Evolutionary conservation across 139 green algal genomes (phyloP).

Genomic region (Chlamydomonas applanata): DNA sequence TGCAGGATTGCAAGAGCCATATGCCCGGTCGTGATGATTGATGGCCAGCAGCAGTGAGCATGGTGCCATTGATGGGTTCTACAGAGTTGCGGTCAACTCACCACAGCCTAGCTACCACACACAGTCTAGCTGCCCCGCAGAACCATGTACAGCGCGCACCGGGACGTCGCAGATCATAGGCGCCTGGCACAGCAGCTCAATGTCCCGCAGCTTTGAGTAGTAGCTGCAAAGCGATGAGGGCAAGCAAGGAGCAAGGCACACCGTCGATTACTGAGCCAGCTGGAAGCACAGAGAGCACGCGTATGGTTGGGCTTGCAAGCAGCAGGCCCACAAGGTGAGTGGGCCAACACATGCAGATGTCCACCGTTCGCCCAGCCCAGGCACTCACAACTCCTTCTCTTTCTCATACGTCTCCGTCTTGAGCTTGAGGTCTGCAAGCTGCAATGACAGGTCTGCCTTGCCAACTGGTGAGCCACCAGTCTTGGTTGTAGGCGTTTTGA

Average conservation of each 20-base stretch:
- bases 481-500: too few relatives aligned
- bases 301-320: too few relatives aligned
- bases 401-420: conserved; percentile 42
- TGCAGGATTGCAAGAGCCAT: conserved; percentile 20
- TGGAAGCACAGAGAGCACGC: not conserved
- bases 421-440: conserved; percentile 37
- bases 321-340: too few relatives aligned
- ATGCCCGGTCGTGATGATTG: too few relatives aligned
- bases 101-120: too few relatives aligned
- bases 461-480: not conserved
- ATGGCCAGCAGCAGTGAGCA: too few relatives aligned
- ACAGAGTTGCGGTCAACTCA: too few relatives aligned
- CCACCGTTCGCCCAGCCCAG: not conserved
- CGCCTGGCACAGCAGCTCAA: conserved; percentile 97
- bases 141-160: not conserved
- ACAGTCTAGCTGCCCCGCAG: not conserved
- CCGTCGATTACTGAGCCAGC: not conserved
- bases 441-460: not conserved
- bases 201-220: conserved; percentile 94
- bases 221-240: conserved; percentile 72
- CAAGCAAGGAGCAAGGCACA: not conserved
- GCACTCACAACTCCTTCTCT: conserved; percentile 38
- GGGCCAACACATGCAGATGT: conserved; percentile 1
- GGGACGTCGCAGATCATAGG: conserved; percentile 37
- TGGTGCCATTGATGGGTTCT: too few relatives aligned